Conservation (phyloP, 75 land plant genomes). For the Pinus albicaulis region DNA sequence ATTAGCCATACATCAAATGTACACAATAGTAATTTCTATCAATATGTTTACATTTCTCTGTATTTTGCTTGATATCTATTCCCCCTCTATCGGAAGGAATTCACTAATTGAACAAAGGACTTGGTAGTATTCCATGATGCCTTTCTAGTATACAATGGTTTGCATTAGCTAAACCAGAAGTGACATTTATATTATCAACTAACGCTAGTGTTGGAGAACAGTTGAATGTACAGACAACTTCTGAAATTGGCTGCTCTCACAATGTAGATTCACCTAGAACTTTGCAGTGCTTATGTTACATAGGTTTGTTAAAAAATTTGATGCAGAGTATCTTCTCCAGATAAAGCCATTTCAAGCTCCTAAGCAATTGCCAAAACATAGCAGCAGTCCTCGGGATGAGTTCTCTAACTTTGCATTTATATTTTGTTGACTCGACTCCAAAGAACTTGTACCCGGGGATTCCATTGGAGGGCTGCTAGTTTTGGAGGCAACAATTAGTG, state of each 20-base stretch:
- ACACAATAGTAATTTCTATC: not conserved
- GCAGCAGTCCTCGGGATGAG: not conserved
- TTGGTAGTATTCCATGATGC: not conserved
- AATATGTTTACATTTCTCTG: not conserved
- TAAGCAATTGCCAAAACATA: conserved; percentile 4
- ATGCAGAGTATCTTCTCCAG: not conserved
- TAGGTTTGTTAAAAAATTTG: not conserved
- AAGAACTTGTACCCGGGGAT: conserved; percentile 1
- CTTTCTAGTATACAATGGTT: conserved; percentile 9
- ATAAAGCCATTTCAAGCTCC: not conserved
- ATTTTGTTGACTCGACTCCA: conserved; percentile 1
- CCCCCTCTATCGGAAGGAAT: not conserved
- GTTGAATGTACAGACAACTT: not conserved
- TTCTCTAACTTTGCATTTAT: conserved; percentile 2
- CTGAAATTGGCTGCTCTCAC: not conserved
- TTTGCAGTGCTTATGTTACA: not conserved
- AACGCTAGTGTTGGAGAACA: not conserved
- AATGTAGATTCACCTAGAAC: conserved; percentile 1
- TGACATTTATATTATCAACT: not conserved
- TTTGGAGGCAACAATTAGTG: not conserved
- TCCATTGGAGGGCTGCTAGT: not conserved
- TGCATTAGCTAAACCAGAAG: conserved; percentile 11
- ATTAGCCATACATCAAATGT: not conserved
- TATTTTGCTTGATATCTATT: not conserved
- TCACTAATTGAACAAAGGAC: not conserved